phyloP scores from a whole-genome alignment of 1,284 basidiomycete genomes.

The Boletellus deceptivus region DNA sequence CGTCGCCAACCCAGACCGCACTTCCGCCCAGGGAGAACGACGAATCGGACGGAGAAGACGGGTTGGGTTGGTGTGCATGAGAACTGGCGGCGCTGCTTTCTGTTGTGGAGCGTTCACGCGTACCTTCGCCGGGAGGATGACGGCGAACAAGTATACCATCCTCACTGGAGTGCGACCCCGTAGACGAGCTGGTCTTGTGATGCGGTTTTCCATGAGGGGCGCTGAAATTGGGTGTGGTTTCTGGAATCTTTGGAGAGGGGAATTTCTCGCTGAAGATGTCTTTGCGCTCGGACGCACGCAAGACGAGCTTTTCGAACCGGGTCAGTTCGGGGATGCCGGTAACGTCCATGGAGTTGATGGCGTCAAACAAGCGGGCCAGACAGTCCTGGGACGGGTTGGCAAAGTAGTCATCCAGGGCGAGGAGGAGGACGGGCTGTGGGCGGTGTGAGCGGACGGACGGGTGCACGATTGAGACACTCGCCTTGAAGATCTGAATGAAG shows the following conservation, averaged over 20 bases:
- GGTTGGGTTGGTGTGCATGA: constrained; percentile 28
- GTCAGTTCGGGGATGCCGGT: constrained; percentile 74
- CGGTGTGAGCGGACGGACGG: constrained; percentile 5
- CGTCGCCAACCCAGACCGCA: constrained; percentile 77
- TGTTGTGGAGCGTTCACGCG: constrained; percentile 41
- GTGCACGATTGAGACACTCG: constrained; percentile 32
- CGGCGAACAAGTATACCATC: constrained; percentile 52
- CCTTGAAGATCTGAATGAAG: constrained; percentile 98
- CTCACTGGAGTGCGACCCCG: constrained; percentile 64
- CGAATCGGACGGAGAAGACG: constrained; percentile 61
- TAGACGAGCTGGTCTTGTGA: constrained; percentile 55
- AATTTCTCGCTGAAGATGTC: constrained; percentile 91
- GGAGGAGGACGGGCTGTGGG: constrained; percentile 80
- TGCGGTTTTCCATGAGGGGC: constrained; percentile 20
- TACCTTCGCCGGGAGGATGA: constrained; percentile 23
- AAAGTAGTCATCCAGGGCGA: constrained; percentile 97
- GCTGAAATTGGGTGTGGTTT: constrained; percentile 5
- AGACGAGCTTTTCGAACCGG: constrained; percentile 82
- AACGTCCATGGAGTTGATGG: constrained; percentile 91
- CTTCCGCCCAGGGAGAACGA: constrained; percentile 73
- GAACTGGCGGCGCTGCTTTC: constrained; percentile 39
- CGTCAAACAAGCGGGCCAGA: constrained; percentile 85
- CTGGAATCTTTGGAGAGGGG: constrained; percentile 32
- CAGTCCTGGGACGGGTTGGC: constrained; percentile 83
- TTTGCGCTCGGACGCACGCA: constrained; percentile 87